Base-by-base conservation (phyloP, 176 grass and related monocot species). In the Microstegium vimineum region DNA sequence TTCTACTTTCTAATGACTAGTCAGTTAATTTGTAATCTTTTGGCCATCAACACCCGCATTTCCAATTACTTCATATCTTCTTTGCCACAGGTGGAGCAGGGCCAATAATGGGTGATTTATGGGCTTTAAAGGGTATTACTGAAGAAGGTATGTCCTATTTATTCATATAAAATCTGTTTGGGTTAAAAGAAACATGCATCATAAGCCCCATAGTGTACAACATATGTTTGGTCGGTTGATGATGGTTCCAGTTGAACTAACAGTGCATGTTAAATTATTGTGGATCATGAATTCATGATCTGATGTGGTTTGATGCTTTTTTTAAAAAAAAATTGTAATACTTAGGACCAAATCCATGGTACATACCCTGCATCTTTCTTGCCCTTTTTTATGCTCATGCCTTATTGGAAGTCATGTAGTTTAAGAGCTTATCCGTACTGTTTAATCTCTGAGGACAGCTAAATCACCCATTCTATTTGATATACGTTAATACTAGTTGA, bases 121-220 rank as follows among this genome's bases (percentile, higher is more conserved):
- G 95, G 95, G 95, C 95, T 86, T 93, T 98, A 74, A 98, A 98
- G 87, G 92, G 95, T 81, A 33, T 98, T 64, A 93, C 91, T 77
- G 92, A 91, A 93, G 95, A 98, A 93, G 95, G 95, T 98, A 87
- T 76, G 6, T 72, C 23, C 40, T 66, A 73, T 25, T 73, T 92
- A 35, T 51, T 63, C 62, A n/a, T 74, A 59, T 59, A 11, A 61
- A 75, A 30, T 84, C 11, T 75, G 31, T 80, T 79, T 40, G 18
- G 67, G 74, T 23, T 28, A 32, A 75, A 71, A 16, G 51, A 54
- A 73, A 73, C 16, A 25, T 26, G 13, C 4, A 63, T 62, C 8
- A 26, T 63, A 33, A 56, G 13, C 62, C 40, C 9, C 26, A 54
- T 54, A 77, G 18, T 82, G 27, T 34, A 34, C 5, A 57, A 46